Base-by-base conservation (phyloP, 257 asterid species). In the Mentha longifolia region DNA sequence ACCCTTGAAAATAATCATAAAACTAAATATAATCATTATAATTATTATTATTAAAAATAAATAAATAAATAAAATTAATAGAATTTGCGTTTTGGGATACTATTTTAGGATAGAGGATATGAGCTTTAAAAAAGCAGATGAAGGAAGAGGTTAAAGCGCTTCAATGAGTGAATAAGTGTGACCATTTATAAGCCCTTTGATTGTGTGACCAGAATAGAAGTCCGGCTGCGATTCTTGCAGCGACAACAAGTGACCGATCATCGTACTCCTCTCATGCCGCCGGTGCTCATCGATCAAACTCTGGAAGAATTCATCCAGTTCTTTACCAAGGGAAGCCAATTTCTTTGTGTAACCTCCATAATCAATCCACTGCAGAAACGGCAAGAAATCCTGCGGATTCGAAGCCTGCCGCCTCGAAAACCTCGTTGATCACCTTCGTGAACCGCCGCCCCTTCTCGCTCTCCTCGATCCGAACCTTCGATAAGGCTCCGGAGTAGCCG, bases 331-430 rank as follows among this genome's bases (percentile, higher is more conserved):
- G 15, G 30, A 22, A 14, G 16, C 52, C 73, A 78, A 22, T 35
- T 45, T 70, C 58, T 70, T 79, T 8, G n/a, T 7, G 6, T 45
- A 58, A 5, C 83, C 81, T 14, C 79, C 70, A 10, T 43, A 76
- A 65, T 82, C 83, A 52, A 82, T 52, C 86, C 77, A 78, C 45
- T 55, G 65, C 28, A 80, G 65, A 17, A 80, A 72, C 12, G 81
- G 76, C 63, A 80, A 49, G 50, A 72, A 80, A 63, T 80, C 84
- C 59, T 80, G 74, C 6, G 84, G 81, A 68, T 73, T 65, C 6
- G 82, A 60, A 0, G 67, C 61, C 16, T 56, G 72, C 80, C 2
- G 17, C 9, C 54, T 59, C 76, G 22, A 82, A 61, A 19, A 63
- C 58, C 55, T 76, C 45, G 37, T 31, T 72, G 3, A 78, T 69